Conservation (phyloP, 208 protist species). For the Lotmaria passim region DNA sequence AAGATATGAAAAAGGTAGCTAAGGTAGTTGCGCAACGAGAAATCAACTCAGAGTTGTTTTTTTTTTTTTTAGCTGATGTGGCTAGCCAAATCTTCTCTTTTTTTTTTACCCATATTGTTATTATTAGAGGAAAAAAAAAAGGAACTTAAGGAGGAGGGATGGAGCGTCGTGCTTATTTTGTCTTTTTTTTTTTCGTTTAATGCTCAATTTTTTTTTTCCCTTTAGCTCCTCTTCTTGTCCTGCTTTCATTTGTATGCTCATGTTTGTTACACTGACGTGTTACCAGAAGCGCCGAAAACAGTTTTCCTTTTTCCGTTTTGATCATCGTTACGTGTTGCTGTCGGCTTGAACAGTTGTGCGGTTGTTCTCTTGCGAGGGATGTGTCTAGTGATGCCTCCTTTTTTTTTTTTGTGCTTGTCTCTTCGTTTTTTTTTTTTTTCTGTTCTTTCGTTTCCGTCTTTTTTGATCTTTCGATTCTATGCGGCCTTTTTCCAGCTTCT, state of each 20-base stretch:
- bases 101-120: too few species aligned
- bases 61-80: too few species aligned
- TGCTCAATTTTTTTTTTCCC: background rate
- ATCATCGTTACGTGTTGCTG: conserved; percentile 7
- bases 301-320: conserved; percentile 1
- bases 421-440: conserved; percentile 2
- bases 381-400: background rate
- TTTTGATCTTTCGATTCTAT: conserved; percentile 13
- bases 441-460: conserved; percentile 5
- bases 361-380: conserved; percentile 13
- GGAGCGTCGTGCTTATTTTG: background rate
- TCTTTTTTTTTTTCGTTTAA: background rate
- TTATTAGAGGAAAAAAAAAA: too few species aligned
- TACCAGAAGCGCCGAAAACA: background rate
- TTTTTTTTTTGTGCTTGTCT: conserved; percentile 2
- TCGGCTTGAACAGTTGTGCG: conserved; percentile 1
- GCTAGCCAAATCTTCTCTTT: too few species aligned
- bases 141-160: background rate
- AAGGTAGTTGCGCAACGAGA: too few species aligned
- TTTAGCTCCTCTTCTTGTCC: background rate
- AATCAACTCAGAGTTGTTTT: too few species aligned
- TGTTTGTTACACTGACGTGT: background rate
- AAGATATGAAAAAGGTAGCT: too few species aligned
- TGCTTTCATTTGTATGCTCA: background rate
- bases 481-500: background rate